Base-by-base conservation (phyloP, 2,329 filamentous ascomycete species). In the Penicillium sp. region DNA sequence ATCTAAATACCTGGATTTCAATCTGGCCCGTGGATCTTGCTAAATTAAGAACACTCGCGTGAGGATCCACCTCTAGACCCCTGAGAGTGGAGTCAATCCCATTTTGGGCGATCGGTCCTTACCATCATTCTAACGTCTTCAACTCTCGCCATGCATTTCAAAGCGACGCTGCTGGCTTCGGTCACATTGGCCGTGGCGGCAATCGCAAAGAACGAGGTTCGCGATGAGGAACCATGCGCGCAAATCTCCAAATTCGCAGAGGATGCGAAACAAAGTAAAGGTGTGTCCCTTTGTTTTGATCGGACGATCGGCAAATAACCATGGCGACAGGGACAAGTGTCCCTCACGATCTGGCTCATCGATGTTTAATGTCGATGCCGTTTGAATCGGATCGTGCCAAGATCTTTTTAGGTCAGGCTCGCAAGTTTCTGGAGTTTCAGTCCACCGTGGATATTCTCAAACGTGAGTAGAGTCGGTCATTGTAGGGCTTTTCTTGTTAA, bases 391-490 rank as follows among this genome's bases (percentile, higher is more conserved):
- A 51, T 13, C 45, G 44, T 9, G 56, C 53, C 4, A 35, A 45
- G 10, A 41, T 41, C 12, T 59, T 57, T 31, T 22, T 60, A 28
- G 37, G 38, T 28, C 51, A 59, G 17, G 50, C 43, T 18, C 41
- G 45, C 14, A 60, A 58, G 30, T 73, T 69, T 31, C 55, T 69
- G 1, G 61, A 71, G 36, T 75, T 70, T 58, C 72, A 75, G 49
- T 72, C 68, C 28, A 70, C 69, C 3, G 54, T 70, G 8, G 64
- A 68, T 8, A 71, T 67, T 50, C 62, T 75, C 23, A 73, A 72
- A 44, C 18, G 54, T 54, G 42, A 13, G 41, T 15, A 23, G 25
- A 3, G 22, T 7, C 13, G 6, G 14, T 18, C 9, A 29, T 15
- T n/a, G 6, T 25, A 20, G 8, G 12, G 3, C n/a, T 23, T 26